phyloP scores from a whole-genome alignment of 2,329 filamentous ascomycete genomes.

The Xylariaceae sp. region DNA sequence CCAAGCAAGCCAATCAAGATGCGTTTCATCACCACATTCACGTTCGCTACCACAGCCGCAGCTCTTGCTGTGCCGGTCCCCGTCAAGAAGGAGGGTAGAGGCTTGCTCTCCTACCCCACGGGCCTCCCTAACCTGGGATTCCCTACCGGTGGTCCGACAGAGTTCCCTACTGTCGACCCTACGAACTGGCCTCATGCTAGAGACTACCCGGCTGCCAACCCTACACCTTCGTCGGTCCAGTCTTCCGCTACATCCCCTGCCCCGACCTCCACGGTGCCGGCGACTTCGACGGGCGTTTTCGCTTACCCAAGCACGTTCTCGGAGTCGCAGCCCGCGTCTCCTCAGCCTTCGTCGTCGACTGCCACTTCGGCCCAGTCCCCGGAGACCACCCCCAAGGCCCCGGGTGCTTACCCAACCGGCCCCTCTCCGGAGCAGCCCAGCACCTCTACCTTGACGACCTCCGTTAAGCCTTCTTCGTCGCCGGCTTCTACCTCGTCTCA shows the following conservation, averaged over 20 bases:
- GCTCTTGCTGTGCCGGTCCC: constrained; percentile 21
- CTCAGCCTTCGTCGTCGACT: too few relatives aligned
- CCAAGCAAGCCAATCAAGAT: constrained; percentile 13
- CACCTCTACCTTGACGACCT: too few relatives aligned
- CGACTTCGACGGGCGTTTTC: too few relatives aligned
- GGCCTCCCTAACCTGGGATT: too few relatives aligned
- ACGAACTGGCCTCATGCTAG: too few relatives aligned
- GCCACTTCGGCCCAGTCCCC: background rate
- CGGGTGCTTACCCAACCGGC: background rate
- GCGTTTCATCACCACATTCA: constrained; percentile 19
- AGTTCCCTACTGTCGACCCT: too few relatives aligned
- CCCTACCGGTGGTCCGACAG: too few relatives aligned
- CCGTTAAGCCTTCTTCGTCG: too few relatives aligned
- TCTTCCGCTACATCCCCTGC: background rate
- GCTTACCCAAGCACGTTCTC: too few relatives aligned
- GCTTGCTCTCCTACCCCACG: background rate
- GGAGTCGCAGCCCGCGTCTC: too few relatives aligned
- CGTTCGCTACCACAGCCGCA: constrained; percentile 19
- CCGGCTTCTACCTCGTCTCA: too few relatives aligned
- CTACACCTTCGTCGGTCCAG: background rate
- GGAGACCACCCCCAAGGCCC: background rate
- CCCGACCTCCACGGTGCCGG: background rate
- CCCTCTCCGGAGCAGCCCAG: background rate
- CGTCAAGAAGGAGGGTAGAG: background rate
- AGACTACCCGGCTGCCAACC: too few relatives aligned